A percentile compares a stretch with the other conserved stretches of the same genome.
These are phyloP conservation scores for Umbelopsis vinacea DNA, from an alignment of 192 early-diverging fungal genomes.

Conservation along the genomic window DNA sequence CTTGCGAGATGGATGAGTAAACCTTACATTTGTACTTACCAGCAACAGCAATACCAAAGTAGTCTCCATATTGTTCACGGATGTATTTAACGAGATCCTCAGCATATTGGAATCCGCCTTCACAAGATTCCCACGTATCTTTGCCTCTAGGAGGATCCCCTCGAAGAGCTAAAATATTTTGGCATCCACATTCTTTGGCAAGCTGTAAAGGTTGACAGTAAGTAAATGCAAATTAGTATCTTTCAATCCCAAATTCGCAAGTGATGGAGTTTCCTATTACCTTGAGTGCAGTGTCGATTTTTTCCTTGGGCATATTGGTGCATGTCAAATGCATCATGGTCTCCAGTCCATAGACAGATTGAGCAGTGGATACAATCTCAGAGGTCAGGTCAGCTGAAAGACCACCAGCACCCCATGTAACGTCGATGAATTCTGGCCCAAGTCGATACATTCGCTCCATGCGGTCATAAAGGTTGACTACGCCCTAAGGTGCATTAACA, in stretches of 20 bases:
- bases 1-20: neutral
- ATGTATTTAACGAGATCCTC: conserved; percentile 92
- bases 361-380: conserved; percentile 84
- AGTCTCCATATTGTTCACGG: conserved; percentile 81
- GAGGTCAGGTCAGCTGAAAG: conserved; percentile 86
- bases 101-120: conserved; percentile 82
- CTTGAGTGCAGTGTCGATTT: conserved; percentile 83
- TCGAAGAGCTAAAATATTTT: conserved; percentile 94
- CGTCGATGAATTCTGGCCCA: conserved; percentile 92
- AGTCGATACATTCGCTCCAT: conserved; percentile 93
- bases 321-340: conserved; percentile 97
- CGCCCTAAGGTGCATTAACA: conserved; percentile 53
- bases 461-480: conserved; percentile 92
- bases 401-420: conserved; percentile 98
- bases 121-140: conserved; percentile 76
- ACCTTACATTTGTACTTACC: conserved; percentile 60
- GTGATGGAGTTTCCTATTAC: conserved; percentile 22
- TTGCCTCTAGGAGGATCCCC: conserved; percentile 91
- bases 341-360: conserved; percentile 90
- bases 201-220: conserved; percentile 36
- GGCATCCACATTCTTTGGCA: conserved; percentile 86
- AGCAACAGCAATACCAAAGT: conserved; percentile 98
- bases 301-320: conserved; percentile 93
- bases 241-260: neutral
- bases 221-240: neutral